Base-by-base conservation (phyloP, 441 rosid species). In the Raphanus hybrid region DNA sequence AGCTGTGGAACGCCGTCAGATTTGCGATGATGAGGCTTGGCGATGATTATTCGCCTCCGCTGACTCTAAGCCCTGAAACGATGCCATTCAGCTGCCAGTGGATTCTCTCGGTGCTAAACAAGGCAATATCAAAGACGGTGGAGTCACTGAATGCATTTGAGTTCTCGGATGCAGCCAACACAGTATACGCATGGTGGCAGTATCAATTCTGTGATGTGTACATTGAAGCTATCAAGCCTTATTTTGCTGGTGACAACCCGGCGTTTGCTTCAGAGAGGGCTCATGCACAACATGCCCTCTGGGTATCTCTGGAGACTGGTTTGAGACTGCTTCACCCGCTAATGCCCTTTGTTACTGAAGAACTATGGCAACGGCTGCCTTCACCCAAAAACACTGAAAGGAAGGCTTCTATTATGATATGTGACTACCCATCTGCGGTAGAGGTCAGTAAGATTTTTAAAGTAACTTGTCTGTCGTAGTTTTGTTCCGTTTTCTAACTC, bases 321-420 rank as follows among this genome's bases (percentile, higher is more conserved):
- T 76, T 96, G 82, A 86, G 94, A 59, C 83, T 96, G 78, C 99
- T 96, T 78, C 99, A 96, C 85, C 99, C 98, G 8, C 85, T 96
- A 66, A 93, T 96, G 99, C 98, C 97, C 2, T 93, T 86, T 82
- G 93, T 96, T 64, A 93, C 93, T 11, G 98, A 96, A 82, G 97
- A 96, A 82, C 78, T 96, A 74, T 96, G 99, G 99, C 99, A 92
- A 82, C 91, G 94, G 34, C 94, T 93, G 68, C 97, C 97, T 50
- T 74, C 82, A 57, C 85, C 89, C 6, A 80, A 50, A 70, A 84
- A 77, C 71, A 58, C 55, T 69, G 62, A 80, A 58, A 85, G 86
- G 72, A 87, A 86, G 69, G 89, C 87, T 12, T 96, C 99, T 23
- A 92, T 93, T 37, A 88, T 91, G 99, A 71, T 87, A 63, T 85